A percentile compares a stretch with the other conserved stretches of the same genome.
phyloP scores from a whole-genome alignment of 371 early-diverging fungal genomes.

The Mortierella sp. region DNA sequence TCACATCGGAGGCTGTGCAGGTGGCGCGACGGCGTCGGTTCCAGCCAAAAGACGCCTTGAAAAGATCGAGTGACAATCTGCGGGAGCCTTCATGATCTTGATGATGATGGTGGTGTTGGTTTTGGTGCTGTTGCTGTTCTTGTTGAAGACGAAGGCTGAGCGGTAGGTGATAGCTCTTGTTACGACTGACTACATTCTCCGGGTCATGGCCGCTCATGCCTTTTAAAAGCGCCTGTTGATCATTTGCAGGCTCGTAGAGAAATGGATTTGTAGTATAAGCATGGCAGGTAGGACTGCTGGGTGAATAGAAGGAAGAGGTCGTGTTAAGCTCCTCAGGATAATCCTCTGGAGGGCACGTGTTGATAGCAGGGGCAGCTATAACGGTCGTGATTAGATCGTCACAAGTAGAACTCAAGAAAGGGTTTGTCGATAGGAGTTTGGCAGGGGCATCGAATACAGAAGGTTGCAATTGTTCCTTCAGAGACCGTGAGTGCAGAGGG shows the following conservation, averaged over 20 bases:
- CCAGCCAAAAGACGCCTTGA: slow-evolving; percentile 34
- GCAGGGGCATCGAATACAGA: not conserved
- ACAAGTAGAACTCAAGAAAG: slow-evolving; percentile 10
- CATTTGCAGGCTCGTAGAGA: not conserved
- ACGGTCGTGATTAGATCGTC: slow-evolving; percentile 4
- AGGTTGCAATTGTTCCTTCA: not conserved
- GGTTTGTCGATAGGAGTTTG: slow-evolving; percentile 11
- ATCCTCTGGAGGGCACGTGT: not conserved
- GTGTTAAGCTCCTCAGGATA: not conserved
- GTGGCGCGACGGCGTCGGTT: slow-evolving; percentile 37
- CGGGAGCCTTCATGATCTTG: slow-evolving; percentile 2
- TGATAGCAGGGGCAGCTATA: not conserved
- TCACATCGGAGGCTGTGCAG: slow-evolving; percentile 23
- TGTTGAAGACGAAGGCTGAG: not conserved
- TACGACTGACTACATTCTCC: too few species aligned
- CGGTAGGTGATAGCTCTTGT: too few species aligned
- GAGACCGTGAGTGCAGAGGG: not conserved
- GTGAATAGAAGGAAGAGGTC: not conserved
- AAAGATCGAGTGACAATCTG: slow-evolving; percentile 29
- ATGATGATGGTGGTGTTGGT: not conserved
- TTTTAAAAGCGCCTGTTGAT: not conserved
- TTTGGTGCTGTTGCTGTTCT: not conserved
- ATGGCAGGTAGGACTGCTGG: not conserved
- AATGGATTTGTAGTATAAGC: slow-evolving; percentile 4
- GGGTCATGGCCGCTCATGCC: too few species aligned